Evolutionary conservation across 2,329 filamentous ascomycete species (phyloP).

Genomic region (Apiospora koreana): DNA sequence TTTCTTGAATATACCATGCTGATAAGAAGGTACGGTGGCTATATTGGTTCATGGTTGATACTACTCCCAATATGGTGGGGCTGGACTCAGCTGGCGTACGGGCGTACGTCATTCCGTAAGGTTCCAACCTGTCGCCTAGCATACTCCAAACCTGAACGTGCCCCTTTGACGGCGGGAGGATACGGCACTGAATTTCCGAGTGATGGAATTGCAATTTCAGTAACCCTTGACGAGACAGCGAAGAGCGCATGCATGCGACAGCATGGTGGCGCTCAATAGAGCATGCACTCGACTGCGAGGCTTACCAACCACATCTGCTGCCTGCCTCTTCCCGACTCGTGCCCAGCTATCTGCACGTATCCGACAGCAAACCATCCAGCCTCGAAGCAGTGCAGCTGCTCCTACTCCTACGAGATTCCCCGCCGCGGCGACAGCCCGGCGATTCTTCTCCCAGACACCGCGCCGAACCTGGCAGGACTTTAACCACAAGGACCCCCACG

Average conservation of each 20-base stretch:
- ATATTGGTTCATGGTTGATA: neutral
- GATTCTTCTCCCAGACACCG: constrained; percentile 19
- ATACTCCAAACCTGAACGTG: neutral
- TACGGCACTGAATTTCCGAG: neutral
- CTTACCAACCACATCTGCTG: neutral
- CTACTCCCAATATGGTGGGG: neutral
- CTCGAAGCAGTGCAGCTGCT: neutral
- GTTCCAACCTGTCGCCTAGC: neutral
- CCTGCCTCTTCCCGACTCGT: neutral
- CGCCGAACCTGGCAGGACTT: neutral
- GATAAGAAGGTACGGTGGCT: neutral
- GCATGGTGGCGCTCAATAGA: neutral
- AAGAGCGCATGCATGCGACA: neutral
- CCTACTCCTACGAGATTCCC: neutral
- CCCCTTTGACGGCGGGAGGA: neutral
- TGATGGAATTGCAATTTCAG: neutral
- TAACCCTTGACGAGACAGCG: neutral
- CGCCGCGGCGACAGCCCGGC: neutral
- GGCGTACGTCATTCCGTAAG: neutral
- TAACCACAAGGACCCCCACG: constrained; percentile 20
- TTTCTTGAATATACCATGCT: neutral
- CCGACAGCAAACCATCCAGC: neutral
- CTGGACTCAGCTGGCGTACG: neutral
- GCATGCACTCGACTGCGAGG: neutral
- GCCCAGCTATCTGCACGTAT: neutral